A percentile compares a stretch with the other conserved stretches of the same genome.
These are phyloP conservation scores for Amanita pseudoporphyria DNA, from an alignment of 768 basidiomycete genomes.

Conservation along the genomic window DNA sequence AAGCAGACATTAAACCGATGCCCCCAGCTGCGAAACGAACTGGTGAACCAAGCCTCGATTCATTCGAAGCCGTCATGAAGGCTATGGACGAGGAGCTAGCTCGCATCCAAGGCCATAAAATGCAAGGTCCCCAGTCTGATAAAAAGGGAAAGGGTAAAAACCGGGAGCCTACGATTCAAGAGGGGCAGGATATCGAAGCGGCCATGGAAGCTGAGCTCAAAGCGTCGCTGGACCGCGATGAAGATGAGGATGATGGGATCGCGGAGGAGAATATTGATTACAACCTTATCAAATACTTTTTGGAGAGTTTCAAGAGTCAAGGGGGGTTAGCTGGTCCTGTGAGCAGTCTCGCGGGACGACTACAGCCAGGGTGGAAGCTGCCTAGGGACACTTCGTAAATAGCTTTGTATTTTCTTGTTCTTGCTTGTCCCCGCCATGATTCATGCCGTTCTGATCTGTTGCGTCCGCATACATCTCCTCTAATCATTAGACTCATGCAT, in stretches of 20 bases:
- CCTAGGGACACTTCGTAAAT: slow-evolving; percentile 53
- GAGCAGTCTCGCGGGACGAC: slow-evolving; percentile 75
- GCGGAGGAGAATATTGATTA: slow-evolving; percentile 59
- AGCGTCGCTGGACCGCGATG: slow-evolving; percentile 43
- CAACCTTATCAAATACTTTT: slow-evolving; percentile 89
- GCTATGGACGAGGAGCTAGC: slow-evolving; percentile 86
- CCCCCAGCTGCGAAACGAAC: slow-evolving; percentile 29
- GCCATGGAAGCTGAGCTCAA: slow-evolving; percentile 87
- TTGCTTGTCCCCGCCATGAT: slow-evolving; percentile 44
- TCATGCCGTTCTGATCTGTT: slow-evolving; percentile 81
- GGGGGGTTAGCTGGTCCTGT: slow-evolving; percentile 87
- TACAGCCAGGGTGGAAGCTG: slow-evolving; percentile 66
- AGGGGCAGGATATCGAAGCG: slow-evolving; percentile 64
- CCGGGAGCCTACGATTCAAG: slow-evolving; percentile 25
- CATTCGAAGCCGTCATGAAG: slow-evolving; percentile 94
- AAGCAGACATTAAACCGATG: slow-evolving; percentile 6
- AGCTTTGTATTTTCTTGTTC: background rate
- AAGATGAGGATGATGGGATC: slow-evolving; percentile 43
- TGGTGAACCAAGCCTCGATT: slow-evolving; percentile 67
- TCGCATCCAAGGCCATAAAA: slow-evolving; percentile 26
- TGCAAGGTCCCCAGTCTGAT: slow-evolving; percentile 7
- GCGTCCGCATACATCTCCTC: slow-evolving; percentile 19
- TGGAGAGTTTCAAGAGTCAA: slow-evolving; percentile 94
- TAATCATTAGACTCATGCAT: background rate
- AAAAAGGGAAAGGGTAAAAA: slow-evolving; percentile 34